phyloP scores from a whole-genome alignment of 2,329 filamentous ascomycete genomes.

The Ophiostoma ulmi region DNA sequence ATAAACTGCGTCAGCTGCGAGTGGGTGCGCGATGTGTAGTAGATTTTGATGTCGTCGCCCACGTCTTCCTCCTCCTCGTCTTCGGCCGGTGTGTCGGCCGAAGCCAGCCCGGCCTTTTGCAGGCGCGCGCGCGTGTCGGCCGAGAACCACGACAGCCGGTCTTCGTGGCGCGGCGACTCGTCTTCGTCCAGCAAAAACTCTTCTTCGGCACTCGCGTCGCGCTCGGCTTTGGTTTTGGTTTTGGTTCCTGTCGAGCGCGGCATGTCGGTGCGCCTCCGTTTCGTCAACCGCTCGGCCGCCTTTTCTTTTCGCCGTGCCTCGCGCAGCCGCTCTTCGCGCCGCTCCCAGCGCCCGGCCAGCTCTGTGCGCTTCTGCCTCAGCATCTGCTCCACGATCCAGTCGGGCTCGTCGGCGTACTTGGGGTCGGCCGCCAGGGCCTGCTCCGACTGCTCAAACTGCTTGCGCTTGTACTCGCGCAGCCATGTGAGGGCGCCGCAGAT shows the following conservation, averaged over 20 bases:
- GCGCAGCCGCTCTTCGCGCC: slow-evolving; percentile 65
- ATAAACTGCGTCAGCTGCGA: slow-evolving; percentile 89
- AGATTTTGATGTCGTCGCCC: slow-evolving; percentile 68
- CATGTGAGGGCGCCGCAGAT: slow-evolving; percentile 87
- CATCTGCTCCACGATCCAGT: slow-evolving; percentile 79
- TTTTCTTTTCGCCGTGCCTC: slow-evolving; percentile 33
- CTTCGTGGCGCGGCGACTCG: slow-evolving; percentile 33
- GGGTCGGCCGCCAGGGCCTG: slow-evolving; percentile 39
- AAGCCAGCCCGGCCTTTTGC: slow-evolving; percentile 55
- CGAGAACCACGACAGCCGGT: slow-evolving; percentile 55
- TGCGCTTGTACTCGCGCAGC: slow-evolving; percentile 75
- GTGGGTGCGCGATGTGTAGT: slow-evolving; percentile 88
- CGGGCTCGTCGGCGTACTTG: slow-evolving; percentile 62
- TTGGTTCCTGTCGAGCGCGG: not conserved
- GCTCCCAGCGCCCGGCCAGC: slow-evolving; percentile 60
- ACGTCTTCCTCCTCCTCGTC: slow-evolving; percentile 43
- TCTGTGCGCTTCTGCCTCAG: slow-evolving; percentile 62
- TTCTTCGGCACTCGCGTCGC: slow-evolving; percentile 47
- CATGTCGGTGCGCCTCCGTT: slow-evolving; percentile 43
- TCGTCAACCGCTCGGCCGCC: slow-evolving; percentile 31
- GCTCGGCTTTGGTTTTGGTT: not conserved
- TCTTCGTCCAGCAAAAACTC: slow-evolving; percentile 65
- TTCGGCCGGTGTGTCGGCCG: slow-evolving; percentile 37
- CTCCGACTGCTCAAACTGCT: slow-evolving; percentile 41
- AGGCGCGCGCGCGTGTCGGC: slow-evolving; percentile 71